Conservation (phyloP, 2,329 filamentous ascomycete species). For the Scedosporium dehoogii region DNA sequence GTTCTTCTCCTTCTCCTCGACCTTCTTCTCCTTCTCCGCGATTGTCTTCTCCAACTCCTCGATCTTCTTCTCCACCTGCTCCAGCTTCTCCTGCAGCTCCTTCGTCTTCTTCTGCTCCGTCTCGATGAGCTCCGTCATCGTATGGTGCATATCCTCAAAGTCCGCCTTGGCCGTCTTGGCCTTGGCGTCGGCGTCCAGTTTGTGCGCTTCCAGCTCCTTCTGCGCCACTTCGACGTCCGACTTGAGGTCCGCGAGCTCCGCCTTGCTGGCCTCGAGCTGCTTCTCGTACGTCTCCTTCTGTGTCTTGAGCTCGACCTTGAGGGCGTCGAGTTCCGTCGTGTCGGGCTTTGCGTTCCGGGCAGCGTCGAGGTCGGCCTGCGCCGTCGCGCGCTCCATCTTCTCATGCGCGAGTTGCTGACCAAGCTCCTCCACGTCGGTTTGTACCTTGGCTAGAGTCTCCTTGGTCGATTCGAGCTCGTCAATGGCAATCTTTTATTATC, state of each 20-base stretch:
- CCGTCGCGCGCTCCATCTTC: slow-evolving; percentile 50
- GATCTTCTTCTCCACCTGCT: slow-evolving; percentile 33
- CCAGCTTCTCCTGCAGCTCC: slow-evolving; percentile 38
- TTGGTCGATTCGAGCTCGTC: slow-evolving; percentile 28
- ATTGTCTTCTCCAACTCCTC: slow-evolving; percentile 37
- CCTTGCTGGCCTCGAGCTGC: slow-evolving; percentile 26
- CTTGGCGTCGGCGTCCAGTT: slow-evolving; percentile 39
- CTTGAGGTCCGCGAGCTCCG: slow-evolving; percentile 18
- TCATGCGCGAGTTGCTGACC: slow-evolving; percentile 45
- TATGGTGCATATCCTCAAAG: slow-evolving; percentile 54
- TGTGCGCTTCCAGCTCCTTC: slow-evolving; percentile 44
- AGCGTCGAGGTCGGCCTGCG: slow-evolving; percentile 51
- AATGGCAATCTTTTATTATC: slow-evolving; percentile 10
- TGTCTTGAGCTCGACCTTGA: slow-evolving; percentile 37
- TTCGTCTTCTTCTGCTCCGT: slow-evolving; percentile 46
- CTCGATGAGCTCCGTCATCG: slow-evolving; percentile 49
- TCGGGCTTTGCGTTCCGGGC: slow-evolving; percentile 45
- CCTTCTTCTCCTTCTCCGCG: slow-evolving; percentile 39
- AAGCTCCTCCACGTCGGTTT: slow-evolving; percentile 38
- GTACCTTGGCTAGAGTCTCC: slow-evolving; percentile 31
- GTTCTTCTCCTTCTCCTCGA: slow-evolving; percentile 40
- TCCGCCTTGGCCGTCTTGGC: slow-evolving; percentile 47
- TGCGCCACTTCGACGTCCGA: slow-evolving; percentile 37
- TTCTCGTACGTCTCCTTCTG: slow-evolving; percentile 23
- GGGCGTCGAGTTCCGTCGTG: slow-evolving; percentile 40